Conservation (phyloP, 768 basidiomycete genomes). For the Cyclocybe aegerita region DNA sequence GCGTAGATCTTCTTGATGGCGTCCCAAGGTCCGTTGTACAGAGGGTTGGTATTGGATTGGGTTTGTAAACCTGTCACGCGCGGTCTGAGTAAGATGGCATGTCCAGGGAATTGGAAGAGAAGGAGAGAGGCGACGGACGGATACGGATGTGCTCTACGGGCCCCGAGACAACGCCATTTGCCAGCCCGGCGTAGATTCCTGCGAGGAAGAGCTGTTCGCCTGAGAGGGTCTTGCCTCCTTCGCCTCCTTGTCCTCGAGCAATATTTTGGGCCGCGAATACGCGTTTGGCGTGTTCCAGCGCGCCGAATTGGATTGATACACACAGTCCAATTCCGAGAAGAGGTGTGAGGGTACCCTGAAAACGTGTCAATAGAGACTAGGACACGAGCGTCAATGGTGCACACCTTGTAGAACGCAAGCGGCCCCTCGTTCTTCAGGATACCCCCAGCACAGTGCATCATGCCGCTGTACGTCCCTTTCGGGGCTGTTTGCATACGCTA, state of each 20-base stretch:
- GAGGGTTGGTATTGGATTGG: constrained; percentile 74
- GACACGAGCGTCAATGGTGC: constrained; percentile 1
- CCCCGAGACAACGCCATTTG: constrained; percentile 91
- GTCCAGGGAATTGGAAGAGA: constrained; percentile 1
- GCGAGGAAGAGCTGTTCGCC: constrained; percentile 68
- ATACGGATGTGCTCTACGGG: constrained; percentile 99
- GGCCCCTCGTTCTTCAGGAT: constrained; percentile 92
- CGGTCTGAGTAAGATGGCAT: neutral
- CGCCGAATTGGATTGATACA: constrained; percentile 95
- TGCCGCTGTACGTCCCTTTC: constrained; percentile 84
- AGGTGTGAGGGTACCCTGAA: constrained; percentile 86
- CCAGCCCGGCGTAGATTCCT: constrained; percentile 84
- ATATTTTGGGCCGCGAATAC: constrained; percentile 67
- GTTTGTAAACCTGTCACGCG: constrained; percentile 76
- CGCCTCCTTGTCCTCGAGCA: constrained; percentile 57
- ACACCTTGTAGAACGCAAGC: constrained; percentile 91
- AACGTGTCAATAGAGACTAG: constrained; percentile 5
- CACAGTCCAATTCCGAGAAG: constrained; percentile 91
- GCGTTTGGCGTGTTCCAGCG: constrained; percentile 83
- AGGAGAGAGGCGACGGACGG: constrained; percentile 45
- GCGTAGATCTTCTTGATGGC: constrained; percentile 83
- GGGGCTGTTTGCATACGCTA: constrained; percentile 95
- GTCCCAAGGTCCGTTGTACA: constrained; percentile 84
- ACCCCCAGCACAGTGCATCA: constrained; percentile 87
- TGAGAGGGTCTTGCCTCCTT: constrained; percentile 59